Evolutionary conservation across 2,329 filamentous ascomycete genomes (phyloP).

Genomic region (Plenodomus lindquistii): DNA sequence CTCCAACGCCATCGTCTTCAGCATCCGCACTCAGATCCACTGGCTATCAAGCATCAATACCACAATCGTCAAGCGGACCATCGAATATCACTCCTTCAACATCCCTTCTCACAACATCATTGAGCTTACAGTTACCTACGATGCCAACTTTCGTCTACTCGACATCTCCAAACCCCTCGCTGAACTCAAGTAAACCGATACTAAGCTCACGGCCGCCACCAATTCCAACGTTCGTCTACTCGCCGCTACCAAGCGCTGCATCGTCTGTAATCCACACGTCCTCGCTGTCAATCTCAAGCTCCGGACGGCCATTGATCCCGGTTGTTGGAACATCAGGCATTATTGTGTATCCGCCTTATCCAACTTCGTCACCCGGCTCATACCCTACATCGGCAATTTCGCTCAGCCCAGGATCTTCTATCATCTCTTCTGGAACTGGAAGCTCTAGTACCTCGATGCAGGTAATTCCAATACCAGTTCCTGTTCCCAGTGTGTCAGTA

Average conservation of each 20-base stretch:
- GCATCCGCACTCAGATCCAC: constrained; percentile 1
- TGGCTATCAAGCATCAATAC: neutral
- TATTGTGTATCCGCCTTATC: neutral
- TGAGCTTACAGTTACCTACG: neutral
- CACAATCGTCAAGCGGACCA: neutral
- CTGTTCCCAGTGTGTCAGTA: neutral
- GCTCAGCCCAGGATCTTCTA: neutral
- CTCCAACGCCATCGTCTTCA: neutral
- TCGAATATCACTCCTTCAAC: neutral
- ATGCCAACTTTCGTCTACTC: neutral
- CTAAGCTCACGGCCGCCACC: too few relatives aligned
- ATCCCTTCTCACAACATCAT: neutral
- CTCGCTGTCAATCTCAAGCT: neutral
- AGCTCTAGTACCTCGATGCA: neutral
- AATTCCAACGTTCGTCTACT: constrained; percentile 4
- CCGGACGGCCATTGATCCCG: constrained; percentile 4
- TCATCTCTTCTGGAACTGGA: neutral
- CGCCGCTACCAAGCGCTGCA: constrained; percentile 4
- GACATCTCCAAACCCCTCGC: neutral
- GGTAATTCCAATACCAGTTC: neutral
- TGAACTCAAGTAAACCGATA: too few relatives aligned
- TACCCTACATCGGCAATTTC: constrained; percentile 4
- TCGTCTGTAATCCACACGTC: neutral
- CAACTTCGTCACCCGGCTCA: neutral
- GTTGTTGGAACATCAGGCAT: constrained; percentile 5